These are phyloP conservation scores for Aegilops tauschii DNA, from an alignment of 176 grass and related monocot species.

Conservation along the genomic window DNA sequence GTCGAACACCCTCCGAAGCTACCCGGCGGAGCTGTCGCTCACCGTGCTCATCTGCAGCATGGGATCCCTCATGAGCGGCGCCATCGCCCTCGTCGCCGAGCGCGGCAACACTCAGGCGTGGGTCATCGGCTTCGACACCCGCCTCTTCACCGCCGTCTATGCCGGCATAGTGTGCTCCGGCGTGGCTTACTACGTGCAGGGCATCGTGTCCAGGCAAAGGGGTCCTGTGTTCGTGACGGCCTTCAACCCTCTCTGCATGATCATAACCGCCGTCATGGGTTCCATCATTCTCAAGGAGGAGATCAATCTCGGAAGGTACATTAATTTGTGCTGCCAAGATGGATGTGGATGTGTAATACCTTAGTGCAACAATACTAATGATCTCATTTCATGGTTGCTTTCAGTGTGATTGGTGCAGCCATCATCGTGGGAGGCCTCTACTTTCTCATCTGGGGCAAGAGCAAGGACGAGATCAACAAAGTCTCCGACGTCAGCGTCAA, in stretches of 20 bases:
- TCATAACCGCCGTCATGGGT: conserved; percentile 74
- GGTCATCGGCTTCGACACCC: conserved; percentile 83
- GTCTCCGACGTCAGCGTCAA: conserved; percentile 10
- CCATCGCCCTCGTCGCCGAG: conserved; percentile 66
- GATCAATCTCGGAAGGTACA: conserved; percentile 78
- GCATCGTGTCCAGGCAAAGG: conserved; percentile 66
- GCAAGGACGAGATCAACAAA: conserved; percentile 51
- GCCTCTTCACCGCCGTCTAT: conserved; percentile 77
- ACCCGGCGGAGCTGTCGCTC: conserved; percentile 74
- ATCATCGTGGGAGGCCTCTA: conserved; percentile 92
- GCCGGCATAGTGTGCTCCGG: conserved; percentile 88
- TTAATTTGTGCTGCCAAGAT: not conserved
- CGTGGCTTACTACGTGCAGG: conserved; percentile 92
- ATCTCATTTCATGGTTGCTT: not conserved
- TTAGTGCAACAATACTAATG: conserved; percentile 6
- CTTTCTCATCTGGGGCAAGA: conserved; percentile 87
- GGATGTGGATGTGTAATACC: not conserved
- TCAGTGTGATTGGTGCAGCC: conserved; percentile 77
- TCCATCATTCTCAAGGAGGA: conserved; percentile 80
- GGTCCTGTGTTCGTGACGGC: conserved; percentile 93
- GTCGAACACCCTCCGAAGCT: conserved; percentile 61
- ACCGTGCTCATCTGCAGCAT: conserved; percentile 73
- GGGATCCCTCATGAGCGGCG: conserved; percentile 61
- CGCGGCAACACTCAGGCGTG: conserved; percentile 54
- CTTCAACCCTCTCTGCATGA: conserved; percentile 99